phyloP scores from a whole-genome alignment of 306 rosid species.

The Vachellia pachyceras region DNA sequence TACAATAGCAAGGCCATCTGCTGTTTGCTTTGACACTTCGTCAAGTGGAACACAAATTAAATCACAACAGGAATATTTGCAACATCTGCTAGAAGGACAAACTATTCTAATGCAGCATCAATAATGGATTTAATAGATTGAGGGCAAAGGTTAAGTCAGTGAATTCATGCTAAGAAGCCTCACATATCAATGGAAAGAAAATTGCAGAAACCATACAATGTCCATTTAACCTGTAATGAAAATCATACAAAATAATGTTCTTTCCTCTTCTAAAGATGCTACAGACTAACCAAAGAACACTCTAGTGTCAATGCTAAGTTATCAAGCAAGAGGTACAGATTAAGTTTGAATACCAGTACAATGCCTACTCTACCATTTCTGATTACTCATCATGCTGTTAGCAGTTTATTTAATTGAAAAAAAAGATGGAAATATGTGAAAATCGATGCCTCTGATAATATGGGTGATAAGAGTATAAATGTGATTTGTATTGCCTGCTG shows the following conservation, averaged over 20 bases:
- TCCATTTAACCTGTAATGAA: not conserved
- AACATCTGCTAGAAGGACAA: not conserved
- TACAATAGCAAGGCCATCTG: slow-evolving; percentile 12
- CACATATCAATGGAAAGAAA: not conserved
- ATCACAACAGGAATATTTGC: slow-evolving; percentile 19
- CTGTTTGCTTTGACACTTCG: not conserved
- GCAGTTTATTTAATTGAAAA: not conserved
- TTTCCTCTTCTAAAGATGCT: slow-evolving; percentile 6
- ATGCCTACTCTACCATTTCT: not conserved
- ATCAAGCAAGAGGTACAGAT: not conserved
- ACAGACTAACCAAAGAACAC: not conserved
- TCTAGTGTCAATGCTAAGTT: not conserved
- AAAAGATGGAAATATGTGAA: not conserved
- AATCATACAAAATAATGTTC: not conserved
- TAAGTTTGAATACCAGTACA: not conserved
- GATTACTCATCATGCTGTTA: not conserved
- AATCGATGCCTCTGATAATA: slow-evolving; percentile 1
- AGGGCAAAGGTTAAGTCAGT: slow-evolving; percentile 1
- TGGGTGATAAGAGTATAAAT: not conserved
- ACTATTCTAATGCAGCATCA: slow-evolving; percentile 2
- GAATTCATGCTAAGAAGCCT: slow-evolving; percentile 1
- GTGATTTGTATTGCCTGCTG: not conserved
- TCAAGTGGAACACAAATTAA: slow-evolving; percentile 8
- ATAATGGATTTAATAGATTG: not conserved
- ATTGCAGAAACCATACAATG: not conserved